These are phyloP conservation scores for Podila horticola DNA, from an alignment of 192 early-diverging fungal genomes.

Conservation along the genomic window DNA sequence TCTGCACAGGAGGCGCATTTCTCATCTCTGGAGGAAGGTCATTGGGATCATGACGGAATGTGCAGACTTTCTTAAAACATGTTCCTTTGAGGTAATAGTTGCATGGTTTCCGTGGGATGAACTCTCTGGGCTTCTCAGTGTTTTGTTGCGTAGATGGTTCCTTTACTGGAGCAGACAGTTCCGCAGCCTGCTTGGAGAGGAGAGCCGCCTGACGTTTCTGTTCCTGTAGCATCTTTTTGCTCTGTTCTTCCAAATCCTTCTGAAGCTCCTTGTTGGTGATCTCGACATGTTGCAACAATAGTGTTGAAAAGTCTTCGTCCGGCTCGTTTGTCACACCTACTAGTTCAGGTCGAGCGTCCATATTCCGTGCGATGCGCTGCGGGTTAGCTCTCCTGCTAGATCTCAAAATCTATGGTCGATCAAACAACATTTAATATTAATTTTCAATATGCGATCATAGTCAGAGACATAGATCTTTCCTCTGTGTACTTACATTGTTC, in stretches of 20 bases:
- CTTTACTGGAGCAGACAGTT: background rate
- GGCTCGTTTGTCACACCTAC: constrained; percentile 15
- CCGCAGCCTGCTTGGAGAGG: constrained; percentile 7
- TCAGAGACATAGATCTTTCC: background rate
- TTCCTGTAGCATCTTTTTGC: constrained; percentile 21
- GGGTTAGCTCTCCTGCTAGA: constrained; percentile 7
- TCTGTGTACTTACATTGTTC: background rate
- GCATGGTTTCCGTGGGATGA: constrained; percentile 31
- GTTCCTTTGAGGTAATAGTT: constrained; percentile 19
- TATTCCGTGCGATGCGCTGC: constrained; percentile 8
- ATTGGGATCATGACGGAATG: constrained; percentile 28
- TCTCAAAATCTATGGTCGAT: background rate
- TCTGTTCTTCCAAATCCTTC: constrained; percentile 25
- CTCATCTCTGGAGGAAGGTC: background rate
- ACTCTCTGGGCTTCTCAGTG: constrained; percentile 3
- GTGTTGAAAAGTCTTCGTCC: constrained; percentile 32
- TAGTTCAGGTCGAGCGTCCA: constrained; percentile 35
- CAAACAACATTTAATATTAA: no score
- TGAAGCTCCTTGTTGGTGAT: constrained; percentile 35
- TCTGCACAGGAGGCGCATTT: constrained; percentile 8
- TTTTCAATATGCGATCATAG: background rate
- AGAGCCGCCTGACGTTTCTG: constrained; percentile 18
- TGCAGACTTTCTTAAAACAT: constrained; percentile 17
- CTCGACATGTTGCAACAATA: constrained; percentile 31
- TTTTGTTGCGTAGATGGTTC: background rate